Conservation (phyloP, 306 rosid genomes). For the Trifolium subterraneum region DNA sequence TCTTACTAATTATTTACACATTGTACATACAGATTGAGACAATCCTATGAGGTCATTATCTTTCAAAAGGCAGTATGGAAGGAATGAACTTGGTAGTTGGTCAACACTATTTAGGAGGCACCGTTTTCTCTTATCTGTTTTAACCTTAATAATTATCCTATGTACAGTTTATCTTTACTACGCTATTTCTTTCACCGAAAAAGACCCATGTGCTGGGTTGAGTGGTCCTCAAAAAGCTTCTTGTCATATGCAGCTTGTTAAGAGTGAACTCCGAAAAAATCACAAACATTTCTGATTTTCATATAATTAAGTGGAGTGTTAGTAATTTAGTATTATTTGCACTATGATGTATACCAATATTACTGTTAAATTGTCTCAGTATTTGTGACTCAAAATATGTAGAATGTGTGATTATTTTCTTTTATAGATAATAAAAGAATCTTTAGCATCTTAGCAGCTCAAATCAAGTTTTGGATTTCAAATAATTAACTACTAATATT, state of each 20-base stretch:
- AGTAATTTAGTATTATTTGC: background rate
- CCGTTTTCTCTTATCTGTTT: slow-evolving; percentile 70
- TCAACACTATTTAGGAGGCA: slow-evolving; percentile 68
- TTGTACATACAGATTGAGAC: slow-evolving; percentile 34
- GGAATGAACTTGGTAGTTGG: slow-evolving; percentile 78
- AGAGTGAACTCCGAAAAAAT: slow-evolving; percentile 61
- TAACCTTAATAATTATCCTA: slow-evolving; percentile 60
- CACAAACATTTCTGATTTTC: slow-evolving; percentile 44
- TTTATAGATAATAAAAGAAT: background rate
- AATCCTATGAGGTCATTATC: slow-evolving; percentile 55
- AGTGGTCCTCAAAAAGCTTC: slow-evolving; percentile 62
- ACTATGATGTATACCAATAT: background rate
- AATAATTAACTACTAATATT: background rate
- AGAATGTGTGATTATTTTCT: background rate
- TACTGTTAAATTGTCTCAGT: background rate
- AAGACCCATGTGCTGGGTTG: slow-evolving; percentile 58
- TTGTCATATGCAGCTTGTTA: slow-evolving; percentile 68
- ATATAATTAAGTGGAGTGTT: background rate
- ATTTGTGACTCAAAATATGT: background rate
- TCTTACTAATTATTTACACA: slow-evolving; percentile 18
- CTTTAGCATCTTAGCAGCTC: background rate
- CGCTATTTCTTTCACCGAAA: slow-evolving; percentile 68
- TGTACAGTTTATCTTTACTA: slow-evolving; percentile 88
- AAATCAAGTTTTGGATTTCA: slow-evolving; percentile 3
- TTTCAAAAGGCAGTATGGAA: slow-evolving; percentile 59